phyloP scores from a whole-genome alignment of 1,284 basidiomycete species.

The Cystobasidium sp. region DNA sequence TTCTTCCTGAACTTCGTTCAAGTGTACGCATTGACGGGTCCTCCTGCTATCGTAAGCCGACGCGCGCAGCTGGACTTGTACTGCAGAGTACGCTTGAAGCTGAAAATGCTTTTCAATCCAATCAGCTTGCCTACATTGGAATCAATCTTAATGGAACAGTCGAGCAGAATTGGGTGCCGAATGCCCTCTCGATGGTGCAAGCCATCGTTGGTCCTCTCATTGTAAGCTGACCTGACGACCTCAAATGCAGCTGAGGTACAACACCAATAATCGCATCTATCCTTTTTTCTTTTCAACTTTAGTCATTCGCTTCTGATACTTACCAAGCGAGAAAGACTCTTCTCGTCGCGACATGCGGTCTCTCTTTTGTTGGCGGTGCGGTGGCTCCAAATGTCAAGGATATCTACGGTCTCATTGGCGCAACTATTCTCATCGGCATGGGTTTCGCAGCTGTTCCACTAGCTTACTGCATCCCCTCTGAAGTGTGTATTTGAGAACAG shows the following conservation, averaged over 20 bases:
- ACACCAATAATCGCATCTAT: too few species aligned
- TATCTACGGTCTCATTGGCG: slow-evolving; percentile 17
- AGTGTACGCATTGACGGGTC: neutral
- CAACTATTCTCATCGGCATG: slow-evolving; percentile 19
- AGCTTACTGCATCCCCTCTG: slow-evolving; percentile 27
- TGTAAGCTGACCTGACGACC: neutral
- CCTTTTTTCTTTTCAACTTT: too few species aligned
- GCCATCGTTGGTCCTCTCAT: slow-evolving; percentile 2
- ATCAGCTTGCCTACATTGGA: neutral
- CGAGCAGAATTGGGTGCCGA: slow-evolving; percentile 21
- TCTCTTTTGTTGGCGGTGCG: slow-evolving; percentile 18
- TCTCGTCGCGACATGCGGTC: neutral
- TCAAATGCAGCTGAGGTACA: neutral
- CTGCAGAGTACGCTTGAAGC: neutral
- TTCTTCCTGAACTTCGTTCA: slow-evolving; percentile 24
- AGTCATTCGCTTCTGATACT: slow-evolving; percentile 25
- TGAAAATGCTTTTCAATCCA: neutral
- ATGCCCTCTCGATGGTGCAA: slow-evolving; percentile 12
- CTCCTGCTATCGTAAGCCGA: slow-evolving; percentile 7
- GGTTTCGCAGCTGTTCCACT: slow-evolving; percentile 29
- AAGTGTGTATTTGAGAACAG: neutral
- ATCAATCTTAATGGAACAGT: neutral
- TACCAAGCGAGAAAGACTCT: slow-evolving; percentile 25
- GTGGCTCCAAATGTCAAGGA: neutral
- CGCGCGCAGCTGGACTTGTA: neutral